Conservation (phyloP, 495 filamentous ascomycete genomes). For the Pseudomonodictys pantanalensis region DNA sequence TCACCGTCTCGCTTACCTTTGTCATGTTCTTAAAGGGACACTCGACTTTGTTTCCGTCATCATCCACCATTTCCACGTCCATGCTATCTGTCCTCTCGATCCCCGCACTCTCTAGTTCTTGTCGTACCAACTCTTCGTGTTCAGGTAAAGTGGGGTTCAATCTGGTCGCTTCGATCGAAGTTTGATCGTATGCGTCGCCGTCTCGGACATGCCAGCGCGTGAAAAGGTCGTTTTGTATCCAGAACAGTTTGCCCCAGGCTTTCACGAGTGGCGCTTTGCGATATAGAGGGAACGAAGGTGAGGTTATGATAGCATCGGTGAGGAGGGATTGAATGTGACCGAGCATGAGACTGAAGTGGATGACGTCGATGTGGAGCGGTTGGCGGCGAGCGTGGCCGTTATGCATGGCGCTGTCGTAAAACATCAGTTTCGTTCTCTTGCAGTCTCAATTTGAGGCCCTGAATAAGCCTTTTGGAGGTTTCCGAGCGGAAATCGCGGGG, state of each 20-base stretch:
- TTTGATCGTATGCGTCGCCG: background rate
- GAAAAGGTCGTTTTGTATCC: constrained; percentile 3
- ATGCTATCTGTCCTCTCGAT: too few species aligned
- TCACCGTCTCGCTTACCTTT: too few species aligned
- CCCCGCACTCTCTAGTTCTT: too few species aligned
- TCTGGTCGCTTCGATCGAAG: background rate
- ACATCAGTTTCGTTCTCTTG: background rate
- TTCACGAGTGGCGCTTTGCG: background rate
- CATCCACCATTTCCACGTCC: too few species aligned
- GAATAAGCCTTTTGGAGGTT: too few species aligned
- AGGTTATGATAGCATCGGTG: background rate
- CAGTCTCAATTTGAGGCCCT: too few species aligned
- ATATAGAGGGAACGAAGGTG: background rate
- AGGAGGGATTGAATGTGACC: background rate
- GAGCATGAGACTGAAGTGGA: background rate
- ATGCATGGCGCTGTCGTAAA: constrained; percentile 1
- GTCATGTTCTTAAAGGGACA: too few species aligned
- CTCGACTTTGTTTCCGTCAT: too few species aligned
- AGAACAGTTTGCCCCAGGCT: background rate
- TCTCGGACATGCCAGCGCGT: background rate
- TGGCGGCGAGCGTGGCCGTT: background rate
- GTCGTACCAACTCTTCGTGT: too few species aligned
- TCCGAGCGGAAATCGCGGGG: background rate
- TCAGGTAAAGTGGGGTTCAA: too few species aligned
- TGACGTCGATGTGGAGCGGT: background rate